phyloP scores from a whole-genome alignment of 2,329 filamentous ascomycete genomes.

The Diaporthe citrichinensis region DNA sequence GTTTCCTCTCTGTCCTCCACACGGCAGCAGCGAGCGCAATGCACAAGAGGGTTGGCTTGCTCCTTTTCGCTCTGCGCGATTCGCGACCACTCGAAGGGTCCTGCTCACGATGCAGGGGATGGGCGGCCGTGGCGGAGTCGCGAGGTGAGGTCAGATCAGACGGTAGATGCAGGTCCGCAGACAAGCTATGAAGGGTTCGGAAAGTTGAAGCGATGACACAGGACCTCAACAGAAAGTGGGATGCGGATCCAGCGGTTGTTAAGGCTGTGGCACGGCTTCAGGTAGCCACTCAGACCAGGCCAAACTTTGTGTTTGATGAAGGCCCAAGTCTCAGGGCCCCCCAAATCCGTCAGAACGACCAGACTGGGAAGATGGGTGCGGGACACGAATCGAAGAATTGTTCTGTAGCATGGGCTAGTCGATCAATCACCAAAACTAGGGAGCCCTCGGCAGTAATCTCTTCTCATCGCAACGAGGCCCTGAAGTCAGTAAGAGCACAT shows the following conservation, averaged over 20 bases:
- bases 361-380: constrained; percentile 4
- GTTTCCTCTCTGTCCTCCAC: not conserved
- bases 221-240: constrained; percentile 13
- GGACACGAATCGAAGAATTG: constrained; percentile 13
- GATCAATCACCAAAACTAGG: constrained; percentile 21
- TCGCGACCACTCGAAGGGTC: constrained; percentile 1
- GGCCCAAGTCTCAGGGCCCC: constrained; percentile 4
- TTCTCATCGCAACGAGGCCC: constrained; percentile 9
- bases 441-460: constrained; percentile 28
- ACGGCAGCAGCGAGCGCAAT: constrained; percentile 18
- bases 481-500: constrained; percentile 25
- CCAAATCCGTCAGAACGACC: not conserved
- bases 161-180: constrained; percentile 30
- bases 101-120: constrained; percentile 31
- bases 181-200: constrained; percentile 19
- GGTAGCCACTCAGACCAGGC: constrained; percentile 2
- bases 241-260: constrained; percentile 23
- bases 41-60: not conserved
- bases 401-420: constrained; percentile 33
- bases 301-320: constrained; percentile 23
- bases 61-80: not conserved
- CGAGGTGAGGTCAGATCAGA: constrained; percentile 29
- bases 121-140: constrained; percentile 25
- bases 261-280: constrained; percentile 21
- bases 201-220: constrained; percentile 17